These are phyloP conservation scores for Cyclotella cryptica DNA, from an alignment of 108 stramenopile species.

Conservation along the genomic window DNA sequence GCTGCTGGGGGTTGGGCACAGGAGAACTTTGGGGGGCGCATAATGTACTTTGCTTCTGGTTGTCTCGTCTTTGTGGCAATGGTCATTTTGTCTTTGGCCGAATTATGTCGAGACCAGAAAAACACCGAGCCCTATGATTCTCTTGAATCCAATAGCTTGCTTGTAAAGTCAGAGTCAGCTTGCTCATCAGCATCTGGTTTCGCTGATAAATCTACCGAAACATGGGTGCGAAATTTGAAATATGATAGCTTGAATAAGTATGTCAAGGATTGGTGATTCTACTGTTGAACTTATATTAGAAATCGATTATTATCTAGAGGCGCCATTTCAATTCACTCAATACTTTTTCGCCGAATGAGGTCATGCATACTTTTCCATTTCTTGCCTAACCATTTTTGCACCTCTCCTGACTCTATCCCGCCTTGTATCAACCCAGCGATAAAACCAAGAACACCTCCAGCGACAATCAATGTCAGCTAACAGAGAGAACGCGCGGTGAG, in stretches of 20 bases:
- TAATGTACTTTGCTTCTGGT: slow-evolving; percentile 52
- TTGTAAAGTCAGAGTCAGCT: slow-evolving; percentile 38
- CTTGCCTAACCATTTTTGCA: slow-evolving; percentile 15
- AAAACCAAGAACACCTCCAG: slow-evolving; percentile 92
- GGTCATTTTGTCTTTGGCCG: slow-evolving; percentile 27
- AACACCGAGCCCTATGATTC: not conserved
- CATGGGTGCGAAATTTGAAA: slow-evolving; percentile 36
- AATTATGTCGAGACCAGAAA: slow-evolving; percentile 16
- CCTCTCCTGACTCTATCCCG: slow-evolving; percentile 76
- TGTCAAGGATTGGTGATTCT: slow-evolving; percentile 47
- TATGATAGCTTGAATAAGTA: slow-evolving; percentile 50
- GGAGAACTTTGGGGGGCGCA: slow-evolving; percentile 41
- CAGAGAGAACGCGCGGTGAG: not conserved
- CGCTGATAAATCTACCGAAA: slow-evolving; percentile 41
- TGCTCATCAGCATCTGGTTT: slow-evolving; percentile 34
- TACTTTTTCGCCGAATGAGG: not conserved
- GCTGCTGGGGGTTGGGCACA: slow-evolving; percentile 55
- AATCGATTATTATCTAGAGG: not conserved
- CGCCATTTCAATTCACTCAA: not conserved
- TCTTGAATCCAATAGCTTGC: slow-evolving; percentile 14
- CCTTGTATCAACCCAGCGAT: slow-evolving; percentile 89
- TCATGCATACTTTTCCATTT: slow-evolving; percentile 1
- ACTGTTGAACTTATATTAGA: too few species aligned
- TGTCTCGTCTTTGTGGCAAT: slow-evolving; percentile 40
- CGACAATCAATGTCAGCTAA: slow-evolving; percentile 87